Evolutionary conservation across 1,284 basidiomycete genomes (phyloP).

Genomic region (Moesziomyces antarcticus): DNA sequence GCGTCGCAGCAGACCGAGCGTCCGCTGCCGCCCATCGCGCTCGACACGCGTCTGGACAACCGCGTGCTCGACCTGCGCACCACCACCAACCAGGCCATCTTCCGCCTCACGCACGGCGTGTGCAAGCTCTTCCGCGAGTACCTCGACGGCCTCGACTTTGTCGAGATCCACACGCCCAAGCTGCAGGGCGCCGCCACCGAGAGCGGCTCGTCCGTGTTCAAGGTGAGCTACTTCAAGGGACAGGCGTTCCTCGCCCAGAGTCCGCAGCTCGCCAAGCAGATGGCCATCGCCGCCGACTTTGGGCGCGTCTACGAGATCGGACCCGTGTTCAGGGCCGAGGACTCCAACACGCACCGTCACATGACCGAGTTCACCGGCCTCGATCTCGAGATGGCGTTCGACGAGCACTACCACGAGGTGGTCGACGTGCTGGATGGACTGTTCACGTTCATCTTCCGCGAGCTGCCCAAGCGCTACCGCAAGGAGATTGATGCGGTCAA

Average conservation of each 20-base stretch:
- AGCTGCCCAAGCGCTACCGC: slow-evolving; percentile 74
- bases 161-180: slow-evolving; percentile 97
- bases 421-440: slow-evolving; percentile 65
- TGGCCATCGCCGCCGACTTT: slow-evolving; percentile 98
- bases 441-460: slow-evolving; percentile 67
- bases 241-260: slow-evolving; percentile 94
- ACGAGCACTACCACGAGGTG: slow-evolving; percentile 94
- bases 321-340: slow-evolving; percentile 93
- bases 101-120: slow-evolving; percentile 89
- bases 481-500: slow-evolving; percentile 83
- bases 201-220: slow-evolving; percentile 95
- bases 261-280: slow-evolving; percentile 97
- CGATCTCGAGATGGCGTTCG: slow-evolving; percentile 98
- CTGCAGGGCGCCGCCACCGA: slow-evolving; percentile 97
- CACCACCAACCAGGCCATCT: slow-evolving; percentile 94
- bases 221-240: slow-evolving; percentile 98
- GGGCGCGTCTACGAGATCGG: slow-evolving; percentile 98
- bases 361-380: slow-evolving; percentile 98
- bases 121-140: slow-evolving; percentile 88
- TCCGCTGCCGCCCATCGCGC: slow-evolving; percentile 62
- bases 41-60: slow-evolving; percentile 92
- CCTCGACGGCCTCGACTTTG: slow-evolving; percentile 80
- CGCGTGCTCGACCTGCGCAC: slow-evolving; percentile 94
- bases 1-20: slow-evolving; percentile 65
- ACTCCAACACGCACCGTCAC: slow-evolving; percentile 96